Percentiles rank a stretch among this genome's conserved stretches.
phyloP scores from a whole-genome alignment of 1,139 yeast genomes.

The Groenewaldozyma sp. region DNA sequence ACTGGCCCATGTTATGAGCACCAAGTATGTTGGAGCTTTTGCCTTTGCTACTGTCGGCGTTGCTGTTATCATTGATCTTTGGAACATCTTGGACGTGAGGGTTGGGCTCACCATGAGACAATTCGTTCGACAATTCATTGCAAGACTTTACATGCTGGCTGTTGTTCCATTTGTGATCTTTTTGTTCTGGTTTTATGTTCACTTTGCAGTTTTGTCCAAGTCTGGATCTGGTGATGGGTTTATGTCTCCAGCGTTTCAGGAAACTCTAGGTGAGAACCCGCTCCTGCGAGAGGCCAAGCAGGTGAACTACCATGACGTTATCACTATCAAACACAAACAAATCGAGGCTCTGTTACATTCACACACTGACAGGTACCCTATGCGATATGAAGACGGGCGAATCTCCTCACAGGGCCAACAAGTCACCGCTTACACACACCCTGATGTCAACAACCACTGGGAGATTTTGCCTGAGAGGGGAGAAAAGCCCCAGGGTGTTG shows the following conservation, averaged over 20 bases:
- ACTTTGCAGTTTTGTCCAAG: conserved; percentile 65
- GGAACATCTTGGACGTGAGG: conserved; percentile 70
- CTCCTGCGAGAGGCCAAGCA: conserved; percentile 62
- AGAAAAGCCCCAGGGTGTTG: conserved; percentile 35
- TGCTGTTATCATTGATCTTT: conserved; percentile 78
- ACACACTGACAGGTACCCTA: conserved; percentile 63
- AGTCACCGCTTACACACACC: conserved; percentile 59
- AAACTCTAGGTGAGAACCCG: conserved; percentile 69
- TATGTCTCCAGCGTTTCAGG: conserved; percentile 92
- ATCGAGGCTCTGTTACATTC: conserved; percentile 77
- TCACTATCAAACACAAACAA: conserved; percentile 70
- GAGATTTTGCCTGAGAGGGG: conserved; percentile 59
- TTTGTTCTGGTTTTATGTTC: conserved; percentile 89
- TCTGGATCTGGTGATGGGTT: conserved; percentile 96
- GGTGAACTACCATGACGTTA: conserved; percentile 63
- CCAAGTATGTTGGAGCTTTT: conserved; percentile 92
- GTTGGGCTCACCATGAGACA: conserved; percentile 56
- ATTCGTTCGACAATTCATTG: conserved; percentile 60
- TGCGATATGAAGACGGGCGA: conserved; percentile 94
- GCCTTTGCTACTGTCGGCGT: conserved; percentile 80
- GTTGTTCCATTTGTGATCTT: conserved; percentile 75
- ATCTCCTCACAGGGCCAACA: conserved; percentile 93
- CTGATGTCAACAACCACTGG: conserved; percentile 65
- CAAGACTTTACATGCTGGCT: conserved; percentile 65
- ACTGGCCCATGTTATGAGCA: conserved; percentile 78